Base-by-base conservation (phyloP, 192 early-diverging fungal genomes). In the Backusella macrospora region DNA sequence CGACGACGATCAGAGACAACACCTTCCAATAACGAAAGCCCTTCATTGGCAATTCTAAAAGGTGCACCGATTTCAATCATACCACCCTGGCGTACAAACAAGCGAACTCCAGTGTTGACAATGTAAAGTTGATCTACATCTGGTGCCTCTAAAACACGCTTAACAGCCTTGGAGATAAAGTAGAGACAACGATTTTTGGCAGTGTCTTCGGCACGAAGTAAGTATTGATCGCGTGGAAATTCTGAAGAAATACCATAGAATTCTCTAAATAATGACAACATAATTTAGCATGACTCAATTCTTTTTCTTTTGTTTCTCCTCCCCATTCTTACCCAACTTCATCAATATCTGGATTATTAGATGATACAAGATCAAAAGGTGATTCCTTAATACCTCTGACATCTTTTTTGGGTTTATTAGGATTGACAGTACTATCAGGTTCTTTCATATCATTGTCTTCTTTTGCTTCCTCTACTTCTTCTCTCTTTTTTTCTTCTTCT, bases 31-130 rank as follows among this genome's bases (percentile, higher is more conserved):
- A 89, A 82, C 14, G 87, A 76, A 70, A 91, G 80, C 43, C 90
- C 91, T 75, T 94, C 92, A 43, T 83, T 78, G 46, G 88, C 81
- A 34, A 92, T 82, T 37, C 92, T 83, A 84, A 88, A 92, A 26
- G 85, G 70, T 74, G 89, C 92, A 15, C 73, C 72, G 5, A 48
- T 71, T 65, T 83, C 83, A 2, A 80, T 81, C 16, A 81, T 79
- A 39, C 88, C 82, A 65, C 87, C 87, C 84, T 92, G 90, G 71
- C 94, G 90, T 48, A 90, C 88, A 79, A 99, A 98, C 15, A 92
- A 82, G 40, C 87, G 86, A 71, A 99, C 93, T 18, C 98, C 98
- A 1, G 96, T 95, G 83, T 99, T 98, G 49, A 99, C 96, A 15
- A 95, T 84, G 63, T 90, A 88, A 59, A 94, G 79, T n/a, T 88